phyloP scores from a whole-genome alignment of 768 basidiomycete genomes.

The Antrodiella citrinella region DNA sequence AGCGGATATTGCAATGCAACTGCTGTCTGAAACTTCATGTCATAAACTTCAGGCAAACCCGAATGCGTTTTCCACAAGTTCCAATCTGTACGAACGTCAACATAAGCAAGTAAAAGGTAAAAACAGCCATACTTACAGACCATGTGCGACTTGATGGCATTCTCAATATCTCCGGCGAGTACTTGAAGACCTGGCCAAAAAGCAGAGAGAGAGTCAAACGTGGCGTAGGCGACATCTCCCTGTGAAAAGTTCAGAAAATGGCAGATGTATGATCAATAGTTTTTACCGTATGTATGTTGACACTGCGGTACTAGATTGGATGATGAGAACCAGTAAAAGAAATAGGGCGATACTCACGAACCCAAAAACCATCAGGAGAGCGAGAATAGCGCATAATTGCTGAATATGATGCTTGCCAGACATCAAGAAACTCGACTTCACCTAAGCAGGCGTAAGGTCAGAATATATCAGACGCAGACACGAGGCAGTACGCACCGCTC shows the following conservation, averaged over 20 bases:
- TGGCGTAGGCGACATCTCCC: slow-evolving; percentile 66
- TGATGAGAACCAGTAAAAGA: not conserved
- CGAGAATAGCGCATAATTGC: slow-evolving; percentile 72
- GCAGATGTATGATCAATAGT: not conserved
- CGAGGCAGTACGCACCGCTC: slow-evolving; percentile 44
- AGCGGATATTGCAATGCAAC: slow-evolving; percentile 76
- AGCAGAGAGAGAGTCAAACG: slow-evolving; percentile 92
- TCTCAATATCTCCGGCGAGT: slow-evolving; percentile 76
- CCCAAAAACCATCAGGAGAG: slow-evolving; percentile 82
- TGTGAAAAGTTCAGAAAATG: slow-evolving; percentile 25
- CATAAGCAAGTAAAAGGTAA: not conserved
- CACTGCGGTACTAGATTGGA: slow-evolving; percentile 62
- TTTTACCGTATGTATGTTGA: slow-evolving; percentile 48
- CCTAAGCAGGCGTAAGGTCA: slow-evolving; percentile 16
- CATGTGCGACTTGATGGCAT: slow-evolving; percentile 87
- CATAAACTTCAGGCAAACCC: slow-evolving; percentile 90
- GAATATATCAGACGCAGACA: not conserved
- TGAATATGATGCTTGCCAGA: slow-evolving; percentile 29
- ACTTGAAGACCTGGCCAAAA: slow-evolving; percentile 98
- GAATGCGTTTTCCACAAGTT: slow-evolving; percentile 85
- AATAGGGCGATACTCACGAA: slow-evolving; percentile 26
- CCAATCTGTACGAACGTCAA: slow-evolving; percentile 50
- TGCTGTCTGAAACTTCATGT: slow-evolving; percentile 63
- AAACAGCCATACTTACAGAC: slow-evolving; percentile 47
- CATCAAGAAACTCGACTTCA: slow-evolving; percentile 30